Conservation (phyloP, 352 stramenopile genomes). For the Globisporangium perplexum region DNA sequence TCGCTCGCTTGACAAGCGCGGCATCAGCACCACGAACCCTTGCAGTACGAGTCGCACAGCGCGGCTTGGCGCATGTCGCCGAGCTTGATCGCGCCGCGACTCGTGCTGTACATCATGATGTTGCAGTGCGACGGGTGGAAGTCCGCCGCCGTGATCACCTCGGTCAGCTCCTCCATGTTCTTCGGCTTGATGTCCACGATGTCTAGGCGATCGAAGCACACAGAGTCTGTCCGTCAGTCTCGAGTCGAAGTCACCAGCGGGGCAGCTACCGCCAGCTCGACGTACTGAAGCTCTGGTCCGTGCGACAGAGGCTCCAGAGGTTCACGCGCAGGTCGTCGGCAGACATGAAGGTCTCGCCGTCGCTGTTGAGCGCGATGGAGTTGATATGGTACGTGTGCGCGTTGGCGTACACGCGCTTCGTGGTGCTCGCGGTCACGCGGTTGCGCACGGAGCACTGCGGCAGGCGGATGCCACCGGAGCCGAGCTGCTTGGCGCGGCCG, state of each 20-base stretch:
- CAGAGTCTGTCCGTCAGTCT: background rate
- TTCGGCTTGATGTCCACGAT: slow-evolving; percentile 96
- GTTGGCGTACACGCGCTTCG: slow-evolving; percentile 89
- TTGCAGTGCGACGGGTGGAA: slow-evolving; percentile 94
- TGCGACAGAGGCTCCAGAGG: slow-evolving; percentile 91
- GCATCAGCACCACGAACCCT: slow-evolving; percentile 24
- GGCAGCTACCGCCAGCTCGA: background rate
- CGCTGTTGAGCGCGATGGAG: slow-evolving; percentile 91
- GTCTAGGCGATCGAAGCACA: slow-evolving; percentile 31
- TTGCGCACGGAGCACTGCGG: slow-evolving; percentile 46
- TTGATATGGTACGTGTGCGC: slow-evolving; percentile 98
- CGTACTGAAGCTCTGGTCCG: slow-evolving; percentile 89
- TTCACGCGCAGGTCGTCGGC: slow-evolving; percentile 96
- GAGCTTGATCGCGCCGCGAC: slow-evolving; percentile 89
- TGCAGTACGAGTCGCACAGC: slow-evolving; percentile 82
- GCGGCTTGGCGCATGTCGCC: slow-evolving; percentile 90
- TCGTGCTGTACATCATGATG: slow-evolving; percentile 95
- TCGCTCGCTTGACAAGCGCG: background rate
- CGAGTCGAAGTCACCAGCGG: background rate
- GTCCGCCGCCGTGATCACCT: slow-evolving; percentile 93
- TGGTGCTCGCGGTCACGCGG: slow-evolving; percentile 62
- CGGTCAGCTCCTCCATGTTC: slow-evolving; percentile 96
- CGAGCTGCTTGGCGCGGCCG: slow-evolving; percentile 15
- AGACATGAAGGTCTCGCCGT: slow-evolving; percentile 95
- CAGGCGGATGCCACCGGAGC: slow-evolving; percentile 37